Percentiles rank a stretch among this genome's conserved stretches.
These are phyloP conservation scores for Daldinia bambusicola DNA, from an alignment of 495 filamentous ascomycete genomes.

Conservation along the genomic window DNA sequence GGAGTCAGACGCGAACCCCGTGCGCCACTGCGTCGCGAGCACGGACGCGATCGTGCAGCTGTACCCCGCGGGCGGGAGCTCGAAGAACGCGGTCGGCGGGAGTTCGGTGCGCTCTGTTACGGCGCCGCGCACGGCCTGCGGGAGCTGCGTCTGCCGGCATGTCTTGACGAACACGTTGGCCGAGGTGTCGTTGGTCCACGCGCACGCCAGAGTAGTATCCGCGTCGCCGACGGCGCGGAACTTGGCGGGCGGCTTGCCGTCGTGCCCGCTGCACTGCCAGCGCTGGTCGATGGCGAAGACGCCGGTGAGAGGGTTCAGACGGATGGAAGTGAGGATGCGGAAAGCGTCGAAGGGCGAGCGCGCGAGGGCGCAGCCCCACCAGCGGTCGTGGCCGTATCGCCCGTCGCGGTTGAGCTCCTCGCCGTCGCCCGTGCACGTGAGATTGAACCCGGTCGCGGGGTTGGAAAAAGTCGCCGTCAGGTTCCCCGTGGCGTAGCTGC, in stretches of 20 bases:
- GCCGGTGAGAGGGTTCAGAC: slow-evolving; percentile 31
- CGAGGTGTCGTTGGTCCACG: slow-evolving; percentile 28
- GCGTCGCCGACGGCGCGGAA: slow-evolving; percentile 18
- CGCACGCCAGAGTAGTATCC: slow-evolving; percentile 23
- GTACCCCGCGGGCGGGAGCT: slow-evolving; percentile 26
- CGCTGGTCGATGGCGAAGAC: slow-evolving; percentile 35
- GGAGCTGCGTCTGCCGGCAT: slow-evolving; percentile 22
- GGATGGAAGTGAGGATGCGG: slow-evolving; percentile 20
- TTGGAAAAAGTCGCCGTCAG: slow-evolving; percentile 32
- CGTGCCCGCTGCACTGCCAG: slow-evolving; percentile 36
- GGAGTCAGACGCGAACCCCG: slow-evolving; percentile 6
- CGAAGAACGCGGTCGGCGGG: slow-evolving; percentile 18
- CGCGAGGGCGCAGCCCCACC: slow-evolving; percentile 28
- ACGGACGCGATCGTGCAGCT: slow-evolving; percentile 45
- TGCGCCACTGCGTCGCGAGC: slow-evolving; percentile 43
- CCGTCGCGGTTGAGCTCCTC: slow-evolving; percentile 40
- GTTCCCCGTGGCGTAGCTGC: slow-evolving; percentile 24
- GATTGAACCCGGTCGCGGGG: slow-evolving; percentile 27
- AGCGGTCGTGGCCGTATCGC: slow-evolving; percentile 29
- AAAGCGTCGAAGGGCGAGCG: slow-evolving; percentile 24
- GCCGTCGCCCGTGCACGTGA: slow-evolving; percentile 33
- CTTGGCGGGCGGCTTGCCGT: slow-evolving; percentile 18
- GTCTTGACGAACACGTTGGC: slow-evolving; percentile 17
- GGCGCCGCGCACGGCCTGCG: slow-evolving; percentile 16
- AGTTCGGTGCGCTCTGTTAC: slow-evolving; percentile 22